Conservation (phyloP, 2,329 filamentous ascomycete species). For the Xylariaceae sp. region DNA sequence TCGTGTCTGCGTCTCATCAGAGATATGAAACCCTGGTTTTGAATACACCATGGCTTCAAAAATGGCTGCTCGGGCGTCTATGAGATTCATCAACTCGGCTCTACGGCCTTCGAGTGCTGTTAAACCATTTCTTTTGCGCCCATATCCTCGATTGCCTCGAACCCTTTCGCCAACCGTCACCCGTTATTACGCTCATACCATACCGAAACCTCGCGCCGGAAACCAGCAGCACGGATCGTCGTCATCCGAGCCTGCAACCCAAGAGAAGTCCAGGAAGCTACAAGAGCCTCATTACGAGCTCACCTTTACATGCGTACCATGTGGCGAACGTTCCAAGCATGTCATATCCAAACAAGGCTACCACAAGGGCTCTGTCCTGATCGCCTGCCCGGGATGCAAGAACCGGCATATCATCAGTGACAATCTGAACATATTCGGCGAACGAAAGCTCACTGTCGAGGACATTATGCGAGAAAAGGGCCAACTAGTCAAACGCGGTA, state of each 20-base stretch:
- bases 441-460: conserved; percentile 67
- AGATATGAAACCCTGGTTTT: not conserved
- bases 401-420: conserved; percentile 91
- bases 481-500: conserved; percentile 66
- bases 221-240: conserved; percentile 11
- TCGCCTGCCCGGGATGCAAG: conserved; percentile 81
- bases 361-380: conserved; percentile 82
- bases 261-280: conserved; percentile 26
- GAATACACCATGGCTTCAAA: conserved; percentile 1
- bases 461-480: conserved; percentile 75
- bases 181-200: conserved; percentile 23
- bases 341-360: conserved; percentile 91
- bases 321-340: conserved; percentile 75
- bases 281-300: conserved; percentile 73
- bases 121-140: too few relatives aligned
- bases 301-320: conserved; percentile 90
- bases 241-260: conserved; percentile 8
- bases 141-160: too few relatives aligned
- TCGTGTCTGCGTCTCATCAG: too few relatives aligned
- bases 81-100: conserved; percentile 7
- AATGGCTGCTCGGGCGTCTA: conserved; percentile 20
- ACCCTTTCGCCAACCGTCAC: too few relatives aligned
- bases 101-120: not conserved
- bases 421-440: conserved; percentile 74
- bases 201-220: conserved; percentile 14